A percentile compares a stretch with the other conserved stretches of the same genome.
These are phyloP conservation scores for Hymenoscyphus repandus DNA, from an alignment of 2,329 filamentous ascomycete species.

Conservation along the genomic window DNA sequence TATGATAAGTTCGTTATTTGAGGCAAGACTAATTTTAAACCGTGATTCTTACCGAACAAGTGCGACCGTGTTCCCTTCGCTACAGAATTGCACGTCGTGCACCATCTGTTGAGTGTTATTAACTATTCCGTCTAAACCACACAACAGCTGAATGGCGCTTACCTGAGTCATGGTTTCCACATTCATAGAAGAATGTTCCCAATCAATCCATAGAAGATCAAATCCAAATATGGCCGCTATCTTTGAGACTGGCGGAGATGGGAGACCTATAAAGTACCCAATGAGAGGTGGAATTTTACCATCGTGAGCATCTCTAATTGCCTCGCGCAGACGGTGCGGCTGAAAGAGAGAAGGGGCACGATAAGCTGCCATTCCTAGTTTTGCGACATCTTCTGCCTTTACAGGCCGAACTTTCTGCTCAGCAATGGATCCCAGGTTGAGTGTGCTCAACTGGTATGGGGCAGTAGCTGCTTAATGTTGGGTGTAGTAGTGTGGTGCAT, in stretches of 20 bases:
- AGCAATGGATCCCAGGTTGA: conserved; percentile 1
- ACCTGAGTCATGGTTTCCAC: conserved; percentile 45
- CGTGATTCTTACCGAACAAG: conserved; percentile 36
- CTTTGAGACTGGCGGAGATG: conserved; percentile 36
- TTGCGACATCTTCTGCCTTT: conserved; percentile 4
- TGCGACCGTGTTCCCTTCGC: conserved; percentile 40
- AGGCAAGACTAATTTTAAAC: background rate
- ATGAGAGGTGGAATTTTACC: conserved; percentile 41
- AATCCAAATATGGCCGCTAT: conserved; percentile 39
- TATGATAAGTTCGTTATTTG: conserved; percentile 9
- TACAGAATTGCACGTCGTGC: conserved; percentile 42
- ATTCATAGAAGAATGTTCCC: conserved; percentile 42
- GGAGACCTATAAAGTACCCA: conserved; percentile 38
- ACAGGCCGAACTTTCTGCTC: background rate
- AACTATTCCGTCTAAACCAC: background rate
- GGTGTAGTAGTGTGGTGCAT: too few species aligned
- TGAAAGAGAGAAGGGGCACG: conserved; percentile 41
- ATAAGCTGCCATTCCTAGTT: conserved; percentile 37
- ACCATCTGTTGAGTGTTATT: conserved; percentile 34
- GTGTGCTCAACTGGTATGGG: too few species aligned
- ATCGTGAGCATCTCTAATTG: conserved; percentile 41
- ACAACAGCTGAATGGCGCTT: background rate
- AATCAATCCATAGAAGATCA: conserved; percentile 42
- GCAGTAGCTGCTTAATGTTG: too few species aligned
- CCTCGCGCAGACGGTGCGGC: conserved; percentile 40